Conservation (phyloP, 1,284 basidiomycete species). For the Tranzscheliella williamsii region DNA sequence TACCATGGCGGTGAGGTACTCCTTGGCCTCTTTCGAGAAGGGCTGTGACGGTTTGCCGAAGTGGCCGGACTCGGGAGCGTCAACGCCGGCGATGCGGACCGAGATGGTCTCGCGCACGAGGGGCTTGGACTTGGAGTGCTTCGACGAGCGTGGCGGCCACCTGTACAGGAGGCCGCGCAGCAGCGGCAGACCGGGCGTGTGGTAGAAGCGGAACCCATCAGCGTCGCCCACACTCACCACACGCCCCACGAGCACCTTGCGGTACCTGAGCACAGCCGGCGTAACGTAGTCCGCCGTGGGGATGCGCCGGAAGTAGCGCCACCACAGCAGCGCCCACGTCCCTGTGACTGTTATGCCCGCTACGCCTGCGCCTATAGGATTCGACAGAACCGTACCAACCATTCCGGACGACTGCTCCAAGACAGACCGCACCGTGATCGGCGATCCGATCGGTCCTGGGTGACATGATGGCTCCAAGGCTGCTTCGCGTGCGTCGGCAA, state of each 20-base stretch:
- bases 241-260: constrained; percentile 49
- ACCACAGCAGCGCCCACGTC: constrained; percentile 29
- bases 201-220: constrained; percentile 58
- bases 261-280: constrained; percentile 46
- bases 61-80: constrained; percentile 57
- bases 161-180: constrained; percentile 37
- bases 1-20: constrained; percentile 36
- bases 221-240: constrained; percentile 57
- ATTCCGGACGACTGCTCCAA: constrained; percentile 24
- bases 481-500: too few species aligned
- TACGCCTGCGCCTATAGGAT: constrained; percentile 21
- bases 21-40: constrained; percentile 55
- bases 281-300: constrained; percentile 53
- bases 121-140: constrained; percentile 6
- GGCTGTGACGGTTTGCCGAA: constrained; percentile 59
- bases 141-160: constrained; percentile 20
- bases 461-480: too few species aligned
- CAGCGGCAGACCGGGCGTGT: constrained; percentile 50
- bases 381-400: constrained; percentile 11
- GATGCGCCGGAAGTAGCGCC: constrained; percentile 57
- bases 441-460: too few species aligned
- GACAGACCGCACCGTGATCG: constrained; percentile 19
- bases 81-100: constrained; percentile 55
- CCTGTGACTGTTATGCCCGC: constrained; percentile 20
- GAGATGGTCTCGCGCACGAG: constrained; percentile 47